These are phyloP conservation scores for Oryza meyeriana DNA, from an alignment of 176 grass and related monocot species.

Conservation along the genomic window DNA sequence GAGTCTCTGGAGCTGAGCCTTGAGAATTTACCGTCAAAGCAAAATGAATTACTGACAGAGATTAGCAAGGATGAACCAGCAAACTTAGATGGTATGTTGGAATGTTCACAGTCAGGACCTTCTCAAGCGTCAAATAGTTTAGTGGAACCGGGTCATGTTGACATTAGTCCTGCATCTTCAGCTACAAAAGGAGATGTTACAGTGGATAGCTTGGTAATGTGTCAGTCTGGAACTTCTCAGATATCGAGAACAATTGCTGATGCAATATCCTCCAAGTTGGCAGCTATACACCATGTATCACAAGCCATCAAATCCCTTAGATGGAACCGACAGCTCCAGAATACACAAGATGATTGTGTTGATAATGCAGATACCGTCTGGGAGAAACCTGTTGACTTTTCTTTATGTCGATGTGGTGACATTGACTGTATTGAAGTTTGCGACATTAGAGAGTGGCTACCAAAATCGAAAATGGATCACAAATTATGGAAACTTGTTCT, in stretches of 20 bases:
- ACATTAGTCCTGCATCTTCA: constrained; percentile 43
- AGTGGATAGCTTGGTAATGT: constrained; percentile 59
- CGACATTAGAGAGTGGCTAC: constrained; percentile 92
- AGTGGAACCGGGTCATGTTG: constrained; percentile 17
- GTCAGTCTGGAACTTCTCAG: constrained; percentile 47
- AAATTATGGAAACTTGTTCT: constrained; percentile 99
- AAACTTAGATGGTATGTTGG: constrained; percentile 29
- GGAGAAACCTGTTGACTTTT: constrained; percentile 70
- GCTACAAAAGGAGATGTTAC: constrained; percentile 33
- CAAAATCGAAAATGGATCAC: constrained; percentile 90
- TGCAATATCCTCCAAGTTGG: constrained; percentile 91
- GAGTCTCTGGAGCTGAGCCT: constrained; percentile 65
- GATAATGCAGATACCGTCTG: constrained; percentile 49
- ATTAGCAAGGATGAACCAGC: constrained; percentile 26
- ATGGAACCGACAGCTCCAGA: constrained; percentile 91
- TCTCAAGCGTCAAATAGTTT: constrained; percentile 14
- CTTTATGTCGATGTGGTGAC: constrained; percentile 83
- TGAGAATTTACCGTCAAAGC: constrained; percentile 53
- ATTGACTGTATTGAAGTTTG: constrained; percentile 96
- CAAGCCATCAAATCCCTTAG: constrained; percentile 98
- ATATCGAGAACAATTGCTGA: constrained; percentile 63
- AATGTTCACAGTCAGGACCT: constrained; percentile 33
- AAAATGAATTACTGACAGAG: constrained; percentile 40
- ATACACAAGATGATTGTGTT: constrained; percentile 41
- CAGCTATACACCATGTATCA: constrained; percentile 96